These are phyloP conservation scores for Tolypocladium paradoxum DNA, from an alignment of 2,329 filamentous ascomycete genomes.

Conservation along the genomic window DNA sequence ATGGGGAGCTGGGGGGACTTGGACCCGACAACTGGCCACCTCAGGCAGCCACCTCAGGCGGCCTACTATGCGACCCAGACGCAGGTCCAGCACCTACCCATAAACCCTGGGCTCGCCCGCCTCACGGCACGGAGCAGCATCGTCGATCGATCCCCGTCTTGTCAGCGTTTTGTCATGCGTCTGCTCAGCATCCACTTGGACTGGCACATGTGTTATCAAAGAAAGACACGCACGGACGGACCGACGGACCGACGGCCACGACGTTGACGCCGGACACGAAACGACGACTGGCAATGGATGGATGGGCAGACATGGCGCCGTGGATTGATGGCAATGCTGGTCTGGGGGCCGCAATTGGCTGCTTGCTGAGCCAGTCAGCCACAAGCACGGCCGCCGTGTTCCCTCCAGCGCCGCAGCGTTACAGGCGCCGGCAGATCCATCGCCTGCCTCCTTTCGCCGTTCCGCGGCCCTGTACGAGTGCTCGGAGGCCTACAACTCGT, in stretches of 20 bases:
- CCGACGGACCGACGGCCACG: not conserved
- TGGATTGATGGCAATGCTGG: not conserved
- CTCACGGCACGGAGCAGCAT: not conserved
- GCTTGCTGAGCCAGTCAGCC: not conserved
- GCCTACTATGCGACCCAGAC: constrained; percentile 2
- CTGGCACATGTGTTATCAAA: not conserved
- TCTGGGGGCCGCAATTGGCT: constrained; percentile 1
- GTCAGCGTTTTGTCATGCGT: not conserved
- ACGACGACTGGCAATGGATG: not conserved
- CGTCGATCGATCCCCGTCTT: not conserved
- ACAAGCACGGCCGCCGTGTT: not conserved
- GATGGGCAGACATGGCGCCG: not conserved
- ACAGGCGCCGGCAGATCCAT: constrained; percentile 1
- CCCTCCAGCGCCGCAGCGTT: not conserved
- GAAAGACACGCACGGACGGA: not conserved
- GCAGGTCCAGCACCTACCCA: constrained; percentile 3
- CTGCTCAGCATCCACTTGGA: not conserved
- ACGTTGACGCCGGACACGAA: not conserved
- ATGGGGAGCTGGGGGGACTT: not conserved
- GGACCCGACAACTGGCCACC: not conserved
- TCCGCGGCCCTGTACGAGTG: not conserved
- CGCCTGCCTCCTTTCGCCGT: not conserved
- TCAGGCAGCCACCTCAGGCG: not conserved
- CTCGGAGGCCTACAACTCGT: not conserved
- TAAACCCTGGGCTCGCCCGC: not conserved